Evolutionary conservation across 148 eudicot species (phyloP).

Genomic region (Mesembryanthemum crystallinum): DNA sequence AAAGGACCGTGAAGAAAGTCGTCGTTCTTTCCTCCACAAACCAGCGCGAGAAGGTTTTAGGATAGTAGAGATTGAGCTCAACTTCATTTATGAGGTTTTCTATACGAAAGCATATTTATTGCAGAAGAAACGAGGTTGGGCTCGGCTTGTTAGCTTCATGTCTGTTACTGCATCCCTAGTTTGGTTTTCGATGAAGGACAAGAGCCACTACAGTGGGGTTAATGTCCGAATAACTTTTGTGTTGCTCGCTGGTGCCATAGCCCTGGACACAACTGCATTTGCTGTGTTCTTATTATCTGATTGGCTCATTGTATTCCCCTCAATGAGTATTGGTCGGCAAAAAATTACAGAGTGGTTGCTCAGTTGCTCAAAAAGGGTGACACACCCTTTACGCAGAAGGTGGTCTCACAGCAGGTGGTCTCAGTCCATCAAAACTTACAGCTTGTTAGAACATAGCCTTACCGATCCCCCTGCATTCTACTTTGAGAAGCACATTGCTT

Average conservation of each 20-base stretch:
- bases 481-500: background rate
- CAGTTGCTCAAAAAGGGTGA: too few relatives aligned
- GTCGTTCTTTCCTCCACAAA: slow-evolving; percentile 2
- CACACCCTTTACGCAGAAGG: too few relatives aligned
- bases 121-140: background rate
- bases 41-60: slow-evolving; percentile 11
- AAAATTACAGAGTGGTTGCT: too few relatives aligned
- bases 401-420: slow-evolving; percentile 23
- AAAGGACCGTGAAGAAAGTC: slow-evolving; percentile 20
- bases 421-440: slow-evolving; percentile 1
- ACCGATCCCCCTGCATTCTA: background rate
- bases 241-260: slow-evolving; percentile 33
- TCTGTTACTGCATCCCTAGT: background rate
- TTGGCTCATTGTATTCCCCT: slow-evolving; percentile 14
- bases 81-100: slow-evolving; percentile 35
- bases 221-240: slow-evolving; percentile 27
- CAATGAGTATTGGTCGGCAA: background rate
- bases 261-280: slow-evolving; percentile 18
- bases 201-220: background rate
- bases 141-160: background rate
- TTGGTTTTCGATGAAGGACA: slow-evolving; percentile 6
- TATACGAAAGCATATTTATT: slow-evolving; percentile 30
- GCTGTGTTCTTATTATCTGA: slow-evolving; percentile 25
- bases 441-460: slow-evolving; percentile 6
- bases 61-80: slow-evolving; percentile 34